Evolutionary conservation across 495 filamentous ascomycete genomes (phyloP), one percentile per base, ranked within the genome.

Genomic region (Penicillium coprophilum): DNA sequence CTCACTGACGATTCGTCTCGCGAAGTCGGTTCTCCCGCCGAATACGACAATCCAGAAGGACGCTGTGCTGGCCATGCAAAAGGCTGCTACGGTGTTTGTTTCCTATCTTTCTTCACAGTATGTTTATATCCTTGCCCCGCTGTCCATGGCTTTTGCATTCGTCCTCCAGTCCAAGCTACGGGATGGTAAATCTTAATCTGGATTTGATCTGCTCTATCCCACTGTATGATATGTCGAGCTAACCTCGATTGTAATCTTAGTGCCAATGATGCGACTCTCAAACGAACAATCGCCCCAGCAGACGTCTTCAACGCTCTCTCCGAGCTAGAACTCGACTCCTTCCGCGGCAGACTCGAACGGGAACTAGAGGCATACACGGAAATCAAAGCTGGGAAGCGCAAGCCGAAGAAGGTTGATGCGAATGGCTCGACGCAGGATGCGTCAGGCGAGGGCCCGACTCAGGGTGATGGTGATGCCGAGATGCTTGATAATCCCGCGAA

Each of bases 1-100:
- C 68, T 92, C 91, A n/a, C 89, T 97, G 69, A 90, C 96, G 39
- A 88, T 90, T 45, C 85, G 94, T 21, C 84, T 98, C 6, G 94
- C 93, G 3, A 97, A 97, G 79, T 88, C 91, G 54, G 91, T 96
- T n/a, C 81, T 98, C n/a, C 94, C 94, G 0, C 83, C 92, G 6
- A 96, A 97, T 66, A 96, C 94, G 1, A 88, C 91, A 58, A 90
- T 98, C 49, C 90, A 96, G 63, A 96, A 92, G 58, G 93, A 97
- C 72, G 94, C 94, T 4, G 82, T 96, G 36, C 67, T 94, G 27
- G 94, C 95, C 0, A 85, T 98, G 69, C 89, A 88, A 58, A 97
- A 97, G 77, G 88, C 89, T 53, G 91, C 93, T 4, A 96, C 91
- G 2, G 91, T 98, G 0, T 98, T 98, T 69, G 85, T 97, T 30